Base-by-base conservation (phyloP, 176 grass and related monocot genomes). In the Zea mays region DNA sequence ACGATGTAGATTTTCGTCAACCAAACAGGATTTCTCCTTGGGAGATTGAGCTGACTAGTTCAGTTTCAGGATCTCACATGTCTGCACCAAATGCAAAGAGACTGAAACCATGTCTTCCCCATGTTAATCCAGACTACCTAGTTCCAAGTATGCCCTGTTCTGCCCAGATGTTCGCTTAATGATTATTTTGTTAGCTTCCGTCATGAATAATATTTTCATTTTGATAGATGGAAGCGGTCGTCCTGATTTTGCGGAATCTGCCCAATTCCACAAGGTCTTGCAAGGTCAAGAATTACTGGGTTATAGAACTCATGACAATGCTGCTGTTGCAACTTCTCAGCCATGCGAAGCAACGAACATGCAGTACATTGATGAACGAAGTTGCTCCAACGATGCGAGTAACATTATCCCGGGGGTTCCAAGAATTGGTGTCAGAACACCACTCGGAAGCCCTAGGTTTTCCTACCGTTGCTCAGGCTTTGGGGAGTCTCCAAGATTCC, bases 221-320 rank as follows among this genome's bases (percentile, higher is more conserved):
- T 75, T 64, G 51, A 10, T 70, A 99, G 96, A 72, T 87, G 87
- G 83, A 89, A 91, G 66, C 85, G 81, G 85, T 82, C 9, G 58
- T 45, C 71, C 82, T 74, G 92, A 92, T 85, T 92, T 81, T 79
- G 75, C 1, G 49, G 90, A 99, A 87, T 88, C 92, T 88, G 64
- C 96, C 63, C 89, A 85, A 80, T 85, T 99, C 85, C 85, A 85
- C 85, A 98, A 92, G 96, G 96, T 99, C 96, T 99, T 99, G 92
- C 96, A 99, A 99, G 96, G 96, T 99, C 96, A 99, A 99, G 96
- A 99, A 99, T 89, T 89, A 65, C 49, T 77, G 40, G 87, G 90
- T 85, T 85, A 90, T 62, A 81, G 66, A 82, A 80, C 92, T 83
- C 81, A 78, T 73, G 74, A 75, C 48, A 84, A 77, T 67, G 58